Evolutionary conservation across 192 early-diverging fungal genomes (phyloP), one percentile per base, ranked within the genome.

Genomic region (Helicostylum pulchrum): DNA sequence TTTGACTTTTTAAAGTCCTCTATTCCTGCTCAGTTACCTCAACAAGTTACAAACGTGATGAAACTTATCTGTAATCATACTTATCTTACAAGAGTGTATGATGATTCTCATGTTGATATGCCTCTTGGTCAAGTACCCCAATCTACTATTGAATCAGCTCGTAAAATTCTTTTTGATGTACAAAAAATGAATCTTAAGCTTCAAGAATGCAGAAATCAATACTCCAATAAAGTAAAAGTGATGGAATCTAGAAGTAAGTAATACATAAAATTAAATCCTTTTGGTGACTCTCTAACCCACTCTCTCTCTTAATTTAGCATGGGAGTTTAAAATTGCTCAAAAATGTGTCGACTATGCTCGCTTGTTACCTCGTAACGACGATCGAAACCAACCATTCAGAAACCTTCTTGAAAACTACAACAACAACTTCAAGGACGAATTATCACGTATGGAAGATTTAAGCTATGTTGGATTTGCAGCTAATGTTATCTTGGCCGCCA

Each of bases 41-140:
- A 66, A 10, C 68, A 70, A 36, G 69, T 87, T 5, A 84, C 89
- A 55, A 76, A 87, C 31, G 71, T 88, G 2, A 77, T 93, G 45
- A 75, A 79, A 47, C 63, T 93, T 34, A 86, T 93, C 47, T 92
- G 90, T 73, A 82, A 93, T 64, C 65, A 81, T 14, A 71, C 79
- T 0, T 68, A 77, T 56, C 74, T 91, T 76, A 80, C 83, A 48
- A 62, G 77, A 60, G 49, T 75, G 45, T 51, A 74, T 62, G 49
- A 89, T 83, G 85, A 79, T 77, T 15, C n/a, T 23, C 74, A 86
- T 53, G 81, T 93, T 49, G 89, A 87, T 46, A 89, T 92, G 77
- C 91, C 90, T 5, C 72, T 92, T 5, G 91, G 91, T 32, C 87
- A 92, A 62, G 75, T 93, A 5, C 85, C 82, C 32, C 85, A 89